phyloP scores from a whole-genome alignment of 768 basidiomycete species.

The Mycena epipterygia region DNA sequence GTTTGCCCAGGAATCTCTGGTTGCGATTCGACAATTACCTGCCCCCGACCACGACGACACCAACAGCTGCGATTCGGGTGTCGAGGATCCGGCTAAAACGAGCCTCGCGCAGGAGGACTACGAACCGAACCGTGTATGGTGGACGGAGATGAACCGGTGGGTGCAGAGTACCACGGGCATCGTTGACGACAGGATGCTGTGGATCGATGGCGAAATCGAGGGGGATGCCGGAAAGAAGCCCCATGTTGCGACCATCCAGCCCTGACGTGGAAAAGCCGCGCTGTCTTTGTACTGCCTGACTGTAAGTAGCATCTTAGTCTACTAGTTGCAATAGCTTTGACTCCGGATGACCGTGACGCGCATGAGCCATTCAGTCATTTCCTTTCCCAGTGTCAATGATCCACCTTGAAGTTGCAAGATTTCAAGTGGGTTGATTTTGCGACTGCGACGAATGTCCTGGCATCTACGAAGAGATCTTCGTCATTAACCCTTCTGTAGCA shows the following conservation, averaged over 20 bases:
- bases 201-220: not conserved
- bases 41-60: not conserved
- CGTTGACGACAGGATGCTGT: not conserved
- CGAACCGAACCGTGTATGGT: not conserved
- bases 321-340: no score
- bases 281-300: no score
- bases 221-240: conserved; percentile 10
- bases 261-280: conserved; percentile 1
- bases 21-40: not conserved
- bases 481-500: no score
- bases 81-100: conserved; percentile 9
- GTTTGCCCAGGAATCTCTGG: not conserved
- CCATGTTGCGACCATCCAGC: conserved; percentile 11
- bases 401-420: no score
- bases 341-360: no score
- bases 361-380: no score
- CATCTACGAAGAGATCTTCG: no score
- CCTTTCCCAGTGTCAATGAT: no score
- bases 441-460: no score
- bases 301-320: no score
- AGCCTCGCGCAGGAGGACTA: not conserved
- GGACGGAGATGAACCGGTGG: not conserved
- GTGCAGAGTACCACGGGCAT: not conserved
- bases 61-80: conserved; percentile 1
- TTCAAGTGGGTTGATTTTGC: no score